Base-by-base conservation (phyloP, 2,329 filamentous ascomycete species). In the Dactylonectria macrodidyma region DNA sequence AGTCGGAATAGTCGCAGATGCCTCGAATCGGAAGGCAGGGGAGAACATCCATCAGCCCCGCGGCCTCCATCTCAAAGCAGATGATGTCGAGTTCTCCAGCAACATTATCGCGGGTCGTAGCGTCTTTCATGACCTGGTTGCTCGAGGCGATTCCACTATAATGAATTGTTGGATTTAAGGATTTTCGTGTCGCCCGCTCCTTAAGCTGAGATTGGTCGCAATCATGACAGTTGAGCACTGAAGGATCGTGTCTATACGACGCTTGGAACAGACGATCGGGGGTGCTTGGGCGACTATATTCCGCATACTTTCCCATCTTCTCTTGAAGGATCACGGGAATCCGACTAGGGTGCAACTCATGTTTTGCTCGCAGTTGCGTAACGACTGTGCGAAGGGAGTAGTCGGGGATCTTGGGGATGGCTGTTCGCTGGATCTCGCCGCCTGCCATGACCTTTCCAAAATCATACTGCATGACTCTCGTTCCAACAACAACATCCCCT, bases 401-500 rank as follows among this genome's bases (percentile, higher is more conserved):
- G 2, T 48, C 51, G 7, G 66, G 70, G 6, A 55, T 66, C 0
- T 46, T 68, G 0, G 65, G 8, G 12, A 36, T 48, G 1, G 59
- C 66, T 5, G 73, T 73, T 9, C 62, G 65, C 9, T 56, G 34
- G 16, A 75, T 58, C 0, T 56, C 10, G 1, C 70, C 70, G 0
- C 58, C 38, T 5, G 22, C 56, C 4, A 71, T 26, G 1, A 54
- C 55, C 19, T 75, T 75, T 0, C 74, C 70, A 1, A 73, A 10
- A 6, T 75, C 73, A 8, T 68, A 73, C 14, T 75, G 67, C 46
- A 76, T 46, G 1, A 74, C 65, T 12, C 69, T 64, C 8, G 56
- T 60, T 3, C 73, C 65, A 1, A 76, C 70, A 0, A 75, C 71
- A 3, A 75, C 52, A 12, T 76, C 73, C 0, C 74, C 73, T 2